Conservation (phyloP, 2,329 filamentous ascomycete genomes). For the Colletotrichum aenigma region DNA sequence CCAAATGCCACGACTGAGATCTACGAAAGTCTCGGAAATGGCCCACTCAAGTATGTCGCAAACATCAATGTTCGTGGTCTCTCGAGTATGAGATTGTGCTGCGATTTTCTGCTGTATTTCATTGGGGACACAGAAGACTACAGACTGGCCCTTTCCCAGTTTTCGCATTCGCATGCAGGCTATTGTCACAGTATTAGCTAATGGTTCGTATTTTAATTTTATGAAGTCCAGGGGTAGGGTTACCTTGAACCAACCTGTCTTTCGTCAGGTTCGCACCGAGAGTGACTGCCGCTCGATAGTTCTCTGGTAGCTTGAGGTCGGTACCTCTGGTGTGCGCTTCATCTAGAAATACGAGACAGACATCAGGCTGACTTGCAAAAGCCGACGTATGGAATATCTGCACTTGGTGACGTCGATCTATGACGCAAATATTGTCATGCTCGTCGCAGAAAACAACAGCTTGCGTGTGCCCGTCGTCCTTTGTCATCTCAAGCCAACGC, state of each 20-base stretch:
- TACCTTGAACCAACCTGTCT: constrained; percentile 71
- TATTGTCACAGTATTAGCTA: constrained; percentile 25
- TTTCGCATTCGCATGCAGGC: constrained; percentile 76
- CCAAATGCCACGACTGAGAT: constrained; percentile 53
- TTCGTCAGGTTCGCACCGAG: constrained; percentile 70
- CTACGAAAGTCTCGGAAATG: constrained; percentile 59
- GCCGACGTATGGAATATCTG: constrained; percentile 63
- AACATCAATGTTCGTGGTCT: constrained; percentile 42
- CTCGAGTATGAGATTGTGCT: not conserved
- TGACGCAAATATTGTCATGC: constrained; percentile 56
- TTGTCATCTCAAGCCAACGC: constrained; percentile 52
- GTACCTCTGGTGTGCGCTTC: constrained; percentile 74
- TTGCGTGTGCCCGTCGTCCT: constrained; percentile 29
- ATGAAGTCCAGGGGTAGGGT: no score
- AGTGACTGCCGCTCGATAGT: constrained; percentile 70
- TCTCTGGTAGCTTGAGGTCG: constrained; percentile 64
- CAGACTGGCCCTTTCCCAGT: constrained; percentile 68
- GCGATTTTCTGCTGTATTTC: constrained; percentile 64
- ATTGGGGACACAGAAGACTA: constrained; percentile 62
- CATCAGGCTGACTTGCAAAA: constrained; percentile 58
- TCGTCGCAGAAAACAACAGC: constrained; percentile 64
- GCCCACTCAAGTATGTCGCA: constrained; percentile 64
- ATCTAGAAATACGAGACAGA: constrained; percentile 71
- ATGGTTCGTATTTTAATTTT: no score
- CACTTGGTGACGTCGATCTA: constrained; percentile 49